These are phyloP conservation scores for Mycena sanguinolenta DNA, from an alignment of 768 basidiomycete species.

Conservation along the genomic window DNA sequence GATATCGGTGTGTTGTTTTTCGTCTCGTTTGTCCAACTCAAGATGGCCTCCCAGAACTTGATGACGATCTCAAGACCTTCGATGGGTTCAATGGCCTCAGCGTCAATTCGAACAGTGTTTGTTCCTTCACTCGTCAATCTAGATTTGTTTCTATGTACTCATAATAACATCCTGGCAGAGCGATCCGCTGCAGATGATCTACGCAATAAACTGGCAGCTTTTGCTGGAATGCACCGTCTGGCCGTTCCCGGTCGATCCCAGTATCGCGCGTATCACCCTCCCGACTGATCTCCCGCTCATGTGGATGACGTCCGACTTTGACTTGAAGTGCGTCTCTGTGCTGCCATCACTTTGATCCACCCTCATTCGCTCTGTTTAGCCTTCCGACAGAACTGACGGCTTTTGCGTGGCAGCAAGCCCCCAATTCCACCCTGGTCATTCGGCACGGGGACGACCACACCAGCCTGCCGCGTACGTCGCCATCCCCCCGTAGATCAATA, in stretches of 20 bases:
- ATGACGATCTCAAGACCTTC: slow-evolving; percentile 10
- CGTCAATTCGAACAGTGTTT: neutral
- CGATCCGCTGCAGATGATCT: slow-evolving; percentile 24
- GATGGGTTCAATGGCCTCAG: slow-evolving; percentile 20
- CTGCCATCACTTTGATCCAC: neutral
- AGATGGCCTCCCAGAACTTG: neutral
- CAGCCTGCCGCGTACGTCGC: slow-evolving; percentile 20
- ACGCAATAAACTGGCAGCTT: slow-evolving; percentile 26
- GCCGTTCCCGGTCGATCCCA: slow-evolving; percentile 1
- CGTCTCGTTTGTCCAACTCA: neutral
- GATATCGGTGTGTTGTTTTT: no score
- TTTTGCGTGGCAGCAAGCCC: slow-evolving; percentile 28
- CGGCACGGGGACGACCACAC: slow-evolving; percentile 39
- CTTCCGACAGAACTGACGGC: slow-evolving; percentile 32
- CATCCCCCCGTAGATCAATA: no score
- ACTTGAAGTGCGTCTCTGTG: slow-evolving; percentile 20
- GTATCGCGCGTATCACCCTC: neutral
- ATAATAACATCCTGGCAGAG: neutral
- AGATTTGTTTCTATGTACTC: no score
- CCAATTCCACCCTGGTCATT: slow-evolving; percentile 28
- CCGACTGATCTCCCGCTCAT: slow-evolving; percentile 13
- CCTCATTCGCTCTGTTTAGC: neutral
- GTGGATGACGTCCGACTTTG: slow-evolving; percentile 31
- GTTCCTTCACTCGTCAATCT: neutral
- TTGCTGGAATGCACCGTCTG: slow-evolving; percentile 20